phyloP scores from a whole-genome alignment of 495 filamentous ascomycete species.

The Tuber indicum region DNA sequence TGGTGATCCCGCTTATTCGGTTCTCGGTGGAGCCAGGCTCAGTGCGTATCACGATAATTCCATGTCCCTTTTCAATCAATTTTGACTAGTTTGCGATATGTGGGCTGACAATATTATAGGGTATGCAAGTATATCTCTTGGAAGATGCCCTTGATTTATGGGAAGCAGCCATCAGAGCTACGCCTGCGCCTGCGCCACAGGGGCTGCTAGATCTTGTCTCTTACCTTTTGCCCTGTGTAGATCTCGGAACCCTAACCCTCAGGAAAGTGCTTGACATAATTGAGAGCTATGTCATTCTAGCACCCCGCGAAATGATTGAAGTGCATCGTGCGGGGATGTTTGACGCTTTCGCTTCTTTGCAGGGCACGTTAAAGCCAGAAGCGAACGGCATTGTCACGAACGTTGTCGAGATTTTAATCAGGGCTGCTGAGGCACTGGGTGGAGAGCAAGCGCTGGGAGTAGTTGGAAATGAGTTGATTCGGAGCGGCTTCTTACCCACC shows the following conservation, averaged over 20 bases:
- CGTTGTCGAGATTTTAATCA: constrained; percentile 65
- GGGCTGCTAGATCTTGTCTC: constrained; percentile 63
- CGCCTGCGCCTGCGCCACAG: constrained; percentile 56
- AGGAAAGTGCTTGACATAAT: constrained; percentile 64
- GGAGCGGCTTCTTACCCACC: constrained; percentile 58
- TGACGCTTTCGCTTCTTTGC: constrained; percentile 50
- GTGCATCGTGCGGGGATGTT: constrained; percentile 33
- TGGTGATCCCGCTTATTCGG: constrained; percentile 71
- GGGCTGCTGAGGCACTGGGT: constrained; percentile 60
- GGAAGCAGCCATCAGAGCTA: constrained; percentile 67
- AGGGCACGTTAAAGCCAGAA: constrained; percentile 57
- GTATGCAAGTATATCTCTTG: constrained; percentile 73
- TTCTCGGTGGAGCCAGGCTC: constrained; percentile 73
- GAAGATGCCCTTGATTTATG: constrained; percentile 91
- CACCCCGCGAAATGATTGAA: constrained; percentile 65
- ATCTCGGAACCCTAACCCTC: constrained; percentile 62
- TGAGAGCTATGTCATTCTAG: constrained; percentile 72
- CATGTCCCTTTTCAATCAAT: neutral
- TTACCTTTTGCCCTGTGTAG: constrained; percentile 64
- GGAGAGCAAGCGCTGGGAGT: constrained; percentile 59
- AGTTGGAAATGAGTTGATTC: constrained; percentile 61
- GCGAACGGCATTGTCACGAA: constrained; percentile 60
- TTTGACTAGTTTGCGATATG: constrained; percentile 14
- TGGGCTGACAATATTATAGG: constrained; percentile 40
- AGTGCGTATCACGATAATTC: constrained; percentile 42